Base-by-base conservation (phyloP, 768 basidiomycete genomes). In the Postia placenta region DNA sequence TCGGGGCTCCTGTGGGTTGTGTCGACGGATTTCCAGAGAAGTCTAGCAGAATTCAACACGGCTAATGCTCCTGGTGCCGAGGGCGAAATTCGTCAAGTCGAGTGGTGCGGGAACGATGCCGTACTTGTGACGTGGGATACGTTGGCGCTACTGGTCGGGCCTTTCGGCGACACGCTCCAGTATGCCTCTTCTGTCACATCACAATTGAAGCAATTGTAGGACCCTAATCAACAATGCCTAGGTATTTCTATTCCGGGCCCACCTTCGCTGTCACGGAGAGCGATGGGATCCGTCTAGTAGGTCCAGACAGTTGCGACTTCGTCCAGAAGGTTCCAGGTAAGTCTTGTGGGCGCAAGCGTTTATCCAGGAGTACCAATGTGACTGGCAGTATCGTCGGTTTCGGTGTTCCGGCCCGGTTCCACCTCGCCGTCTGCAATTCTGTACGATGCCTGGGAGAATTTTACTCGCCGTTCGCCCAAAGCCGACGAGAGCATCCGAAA, bases 101-200 rank as follows among this genome's bases (percentile, higher is more conserved):
- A 87, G 60, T 99, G 96, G 96, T 97, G 93, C 64, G 94, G 94
- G 1, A 92, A 92, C 61, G 94, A 99, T 66, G 92, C 93, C 0
- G 86, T 98, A 39, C 73, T 92, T 2, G 75, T 96, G 15, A 85
- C 84, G 17, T 97, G 92, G 91, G 79, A 81, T 37, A 69, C 76
- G 17, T 67, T 85, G 25, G 87, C 83, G 0, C 70, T 92, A 2
- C 72, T 99, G 25, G 90, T 96, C n/a, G 93, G 95, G 4, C 96
- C 96, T 12, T 87, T 81, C 48, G 92, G 92, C 2, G 90, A 94
- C 57, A 83, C 80, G 0, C 69, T 97, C 20, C 79, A 80, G 93
- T 94, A 64, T 55, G 88, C 11, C 15, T 47, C 22, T 42, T 17
- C n/a, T n/a, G n/a, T n/a, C n/a, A 17, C 0, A 33, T 27, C 37